A percentile compares a stretch with the other conserved stretches of the same genome.
Conservation (phyloP, 352 stramenopile species). For the Globisporangium spinosum region DNA sequence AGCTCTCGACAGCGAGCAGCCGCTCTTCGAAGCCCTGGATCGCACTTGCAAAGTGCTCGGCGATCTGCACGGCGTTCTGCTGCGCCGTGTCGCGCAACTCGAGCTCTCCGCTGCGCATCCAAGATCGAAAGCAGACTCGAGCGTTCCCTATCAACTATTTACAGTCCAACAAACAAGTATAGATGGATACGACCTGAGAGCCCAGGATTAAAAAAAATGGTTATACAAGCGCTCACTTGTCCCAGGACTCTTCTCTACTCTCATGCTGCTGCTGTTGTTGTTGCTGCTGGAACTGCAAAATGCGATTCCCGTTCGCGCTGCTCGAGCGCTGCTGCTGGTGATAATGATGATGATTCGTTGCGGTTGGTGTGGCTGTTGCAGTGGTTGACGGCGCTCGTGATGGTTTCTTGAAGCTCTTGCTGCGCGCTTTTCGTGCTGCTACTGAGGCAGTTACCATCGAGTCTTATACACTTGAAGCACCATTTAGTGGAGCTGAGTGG, state of each 20-base stretch:
- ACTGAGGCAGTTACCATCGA: too few species aligned
- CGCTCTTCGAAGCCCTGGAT: slow-evolving; percentile 59
- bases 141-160: slow-evolving; percentile 36
- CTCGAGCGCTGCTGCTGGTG: not conserved
- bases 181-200: not conserved
- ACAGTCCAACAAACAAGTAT: not conserved
- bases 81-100: slow-evolving; percentile 47
- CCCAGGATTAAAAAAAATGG: not conserved
- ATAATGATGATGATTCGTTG: not conserved
- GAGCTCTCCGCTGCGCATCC: slow-evolving; percentile 58
- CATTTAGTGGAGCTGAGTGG: not conserved
- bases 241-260: slow-evolving; percentile 35
- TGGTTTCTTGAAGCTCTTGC: slow-evolving; percentile 6
- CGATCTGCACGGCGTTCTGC: slow-evolving; percentile 46
- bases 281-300: not conserved
- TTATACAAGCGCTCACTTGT: slow-evolving; percentile 26
- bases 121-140: slow-evolving; percentile 54
- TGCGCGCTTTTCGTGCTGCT: not conserved
- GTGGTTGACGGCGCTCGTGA: not conserved
- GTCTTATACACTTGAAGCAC: not conserved
- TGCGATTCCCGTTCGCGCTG: not conserved
- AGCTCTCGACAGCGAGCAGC: slow-evolving; percentile 44
- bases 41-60: slow-evolving; percentile 49
- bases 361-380: not conserved
- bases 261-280: slow-evolving; percentile 14